These are phyloP conservation scores for Mucor mucedo DNA, from an alignment of 371 early-diverging fungal species.

Conservation along the genomic window DNA sequence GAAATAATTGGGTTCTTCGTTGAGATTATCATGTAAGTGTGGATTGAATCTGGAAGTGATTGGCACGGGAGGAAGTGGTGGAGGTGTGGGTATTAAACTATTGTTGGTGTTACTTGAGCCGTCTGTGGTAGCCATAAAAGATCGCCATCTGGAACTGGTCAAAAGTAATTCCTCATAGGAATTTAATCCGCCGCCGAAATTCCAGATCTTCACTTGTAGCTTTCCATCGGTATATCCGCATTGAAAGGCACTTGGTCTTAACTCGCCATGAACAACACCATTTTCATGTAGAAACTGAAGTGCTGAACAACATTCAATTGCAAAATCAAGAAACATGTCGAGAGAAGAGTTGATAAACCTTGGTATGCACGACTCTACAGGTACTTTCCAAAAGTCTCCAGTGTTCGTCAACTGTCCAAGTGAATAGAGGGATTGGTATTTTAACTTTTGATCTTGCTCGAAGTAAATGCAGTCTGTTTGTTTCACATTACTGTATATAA, in stretches of 20 bases:
- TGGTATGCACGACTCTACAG: not conserved
- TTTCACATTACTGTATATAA: constrained; percentile 36
- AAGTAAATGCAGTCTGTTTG: constrained; percentile 30
- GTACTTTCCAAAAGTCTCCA: not conserved
- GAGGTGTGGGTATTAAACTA: constrained; percentile 6
- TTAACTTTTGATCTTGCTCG: constrained; percentile 2
- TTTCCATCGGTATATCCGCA: constrained; percentile 8
- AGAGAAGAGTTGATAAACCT: constrained; percentile 21
- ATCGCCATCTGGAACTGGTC: constrained; percentile 44
- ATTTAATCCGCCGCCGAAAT: constrained; percentile 42
- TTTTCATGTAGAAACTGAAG: constrained; percentile 51
- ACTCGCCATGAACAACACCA: constrained; percentile 47
- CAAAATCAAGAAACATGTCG: constrained; percentile 36
- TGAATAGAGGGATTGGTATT: constrained; percentile 15
- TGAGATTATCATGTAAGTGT: not conserved
- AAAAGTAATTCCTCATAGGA: constrained; percentile 47
- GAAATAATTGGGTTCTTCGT: constrained; percentile 2
- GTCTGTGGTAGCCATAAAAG: constrained; percentile 17
- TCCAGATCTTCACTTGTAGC: constrained; percentile 39
- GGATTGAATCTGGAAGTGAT: not conserved
- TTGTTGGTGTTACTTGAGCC: not conserved
- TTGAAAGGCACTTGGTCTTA: constrained; percentile 41
- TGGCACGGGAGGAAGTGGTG: constrained; percentile 9
- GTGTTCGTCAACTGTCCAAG: not conserved
- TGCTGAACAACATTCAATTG: constrained; percentile 44